Conservation (phyloP, 306 rosid genomes). For the Glycine tomentella region DNA sequence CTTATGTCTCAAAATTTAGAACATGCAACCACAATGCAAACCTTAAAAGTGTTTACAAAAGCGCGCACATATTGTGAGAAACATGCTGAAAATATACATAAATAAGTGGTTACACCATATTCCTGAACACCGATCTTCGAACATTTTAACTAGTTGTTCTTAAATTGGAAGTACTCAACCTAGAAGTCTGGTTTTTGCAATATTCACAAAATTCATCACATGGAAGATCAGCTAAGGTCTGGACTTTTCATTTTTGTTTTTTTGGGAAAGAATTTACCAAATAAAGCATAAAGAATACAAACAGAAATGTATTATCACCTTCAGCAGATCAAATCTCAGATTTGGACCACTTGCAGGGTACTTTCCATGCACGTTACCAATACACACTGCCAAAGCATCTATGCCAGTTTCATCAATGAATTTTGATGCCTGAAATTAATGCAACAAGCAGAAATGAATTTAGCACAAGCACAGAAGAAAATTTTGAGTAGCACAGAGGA, state of each 20-base stretch:
- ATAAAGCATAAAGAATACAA: conserved; percentile 16
- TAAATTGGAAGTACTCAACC: background rate
- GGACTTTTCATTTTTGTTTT: background rate
- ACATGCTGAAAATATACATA: background rate
- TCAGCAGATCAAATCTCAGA: conserved; percentile 86
- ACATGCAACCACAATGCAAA: background rate
- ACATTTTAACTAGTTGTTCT: background rate
- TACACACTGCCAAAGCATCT: conserved; percentile 99
- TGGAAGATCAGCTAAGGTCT: background rate
- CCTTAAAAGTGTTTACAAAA: no score
- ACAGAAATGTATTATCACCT: conserved; percentile 61
- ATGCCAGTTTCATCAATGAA: conserved; percentile 78
- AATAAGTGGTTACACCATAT: conserved; percentile 2
- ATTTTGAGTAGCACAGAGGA: conserved; percentile 17
- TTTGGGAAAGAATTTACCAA: background rate
- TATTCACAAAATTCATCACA: background rate
- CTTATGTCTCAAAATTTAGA: background rate
- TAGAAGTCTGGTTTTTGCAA: conserved; percentile 7
- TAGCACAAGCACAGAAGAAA: conserved; percentile 35
- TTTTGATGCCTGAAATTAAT: conserved; percentile 41
- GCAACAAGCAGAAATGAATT: background rate
- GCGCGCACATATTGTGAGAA: background rate
- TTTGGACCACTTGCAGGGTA: conserved; percentile 93
- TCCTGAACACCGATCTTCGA: background rate
- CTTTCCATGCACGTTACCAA: conserved; percentile 93